Evolutionary conservation across 306 rosid species (phyloP).

Genomic region (Cicer bijugum): DNA sequence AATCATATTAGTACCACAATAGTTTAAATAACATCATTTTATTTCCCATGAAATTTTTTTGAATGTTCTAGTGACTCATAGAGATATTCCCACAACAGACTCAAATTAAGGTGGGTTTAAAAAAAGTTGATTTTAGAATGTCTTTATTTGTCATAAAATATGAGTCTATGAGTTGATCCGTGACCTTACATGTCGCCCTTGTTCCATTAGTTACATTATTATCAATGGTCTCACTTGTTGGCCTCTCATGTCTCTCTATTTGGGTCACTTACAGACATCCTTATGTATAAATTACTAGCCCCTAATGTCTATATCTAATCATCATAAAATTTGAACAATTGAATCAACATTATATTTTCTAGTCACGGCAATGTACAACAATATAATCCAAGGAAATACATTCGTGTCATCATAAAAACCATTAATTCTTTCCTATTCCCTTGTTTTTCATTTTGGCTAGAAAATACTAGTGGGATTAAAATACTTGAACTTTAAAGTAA

Average conservation of each 20-base stretch:
- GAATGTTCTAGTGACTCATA: too few species aligned
- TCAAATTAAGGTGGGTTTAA: too few species aligned
- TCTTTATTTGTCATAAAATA: constrained; percentile 13
- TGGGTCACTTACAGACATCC: constrained; percentile 13
- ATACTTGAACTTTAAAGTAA: constrained; percentile 27
- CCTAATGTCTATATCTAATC: constrained; percentile 39
- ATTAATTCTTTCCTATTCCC: constrained; percentile 1
- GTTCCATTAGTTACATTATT: constrained; percentile 42
- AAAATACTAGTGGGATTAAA: constrained; percentile 21
- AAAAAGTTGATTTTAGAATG: background rate
- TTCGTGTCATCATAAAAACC: constrained; percentile 2
- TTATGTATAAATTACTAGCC: constrained; percentile 28
- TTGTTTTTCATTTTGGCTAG: background rate
- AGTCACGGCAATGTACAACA: constrained; percentile 14
- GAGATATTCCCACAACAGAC: too few species aligned
- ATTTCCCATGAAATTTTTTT: too few species aligned
- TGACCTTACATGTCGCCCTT: constrained; percentile 43
- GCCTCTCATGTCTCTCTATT: constrained; percentile 25
- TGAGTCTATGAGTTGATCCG: constrained; percentile 15
- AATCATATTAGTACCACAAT: too few species aligned
- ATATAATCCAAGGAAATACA: background rate
- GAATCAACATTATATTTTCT: constrained; percentile 12
- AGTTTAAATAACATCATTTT: too few species aligned
- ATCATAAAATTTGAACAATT: constrained; percentile 29
- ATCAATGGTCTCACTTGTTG: constrained; percentile 45